Conservation (phyloP, 2,329 filamentous ascomycete genomes). For the Cryphonectria radicalis region DNA sequence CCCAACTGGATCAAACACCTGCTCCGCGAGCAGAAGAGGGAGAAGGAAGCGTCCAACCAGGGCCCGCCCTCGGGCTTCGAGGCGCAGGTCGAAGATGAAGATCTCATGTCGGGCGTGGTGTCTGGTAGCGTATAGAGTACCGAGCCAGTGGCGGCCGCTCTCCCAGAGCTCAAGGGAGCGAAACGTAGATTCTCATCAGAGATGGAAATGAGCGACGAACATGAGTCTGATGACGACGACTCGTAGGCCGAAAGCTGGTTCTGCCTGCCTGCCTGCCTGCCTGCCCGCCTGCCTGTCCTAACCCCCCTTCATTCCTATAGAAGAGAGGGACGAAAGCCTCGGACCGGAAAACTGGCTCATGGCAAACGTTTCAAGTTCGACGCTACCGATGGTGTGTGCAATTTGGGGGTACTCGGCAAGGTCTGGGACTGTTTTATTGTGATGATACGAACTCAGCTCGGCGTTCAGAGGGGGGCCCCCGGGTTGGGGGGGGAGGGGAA, state of each 20-base stretch:
- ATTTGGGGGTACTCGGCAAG: not conserved
- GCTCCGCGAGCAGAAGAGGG: constrained; percentile 51
- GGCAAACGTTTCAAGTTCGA: not conserved
- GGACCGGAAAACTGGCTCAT: not conserved
- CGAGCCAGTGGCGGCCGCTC: not conserved
- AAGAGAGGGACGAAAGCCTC: not conserved
- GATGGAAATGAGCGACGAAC: not conserved
- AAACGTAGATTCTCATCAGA: not conserved
- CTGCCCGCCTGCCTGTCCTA: not conserved
- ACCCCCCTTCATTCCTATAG: not conserved
- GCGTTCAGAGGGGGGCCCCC: constrained; percentile 11
- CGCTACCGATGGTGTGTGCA: not conserved
- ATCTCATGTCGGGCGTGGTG: constrained; percentile 57
- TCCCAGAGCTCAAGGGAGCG: not conserved
- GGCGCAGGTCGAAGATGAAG: constrained; percentile 60
- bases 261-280: not conserved
- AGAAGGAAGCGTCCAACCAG: constrained; percentile 45
- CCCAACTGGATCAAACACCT: constrained; percentile 59
- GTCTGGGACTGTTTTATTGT: constrained; percentile 6
- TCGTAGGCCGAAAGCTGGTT: not conserved
- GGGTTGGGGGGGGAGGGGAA: not conserved
- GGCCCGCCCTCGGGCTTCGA: constrained; percentile 48
- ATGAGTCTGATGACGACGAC: not conserved
- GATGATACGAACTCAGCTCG: constrained; percentile 11
- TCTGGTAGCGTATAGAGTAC: constrained; percentile 21